Base-by-base conservation (phyloP, 2,329 filamentous ascomycete genomes). In the Fusarium avenaceum region DNA sequence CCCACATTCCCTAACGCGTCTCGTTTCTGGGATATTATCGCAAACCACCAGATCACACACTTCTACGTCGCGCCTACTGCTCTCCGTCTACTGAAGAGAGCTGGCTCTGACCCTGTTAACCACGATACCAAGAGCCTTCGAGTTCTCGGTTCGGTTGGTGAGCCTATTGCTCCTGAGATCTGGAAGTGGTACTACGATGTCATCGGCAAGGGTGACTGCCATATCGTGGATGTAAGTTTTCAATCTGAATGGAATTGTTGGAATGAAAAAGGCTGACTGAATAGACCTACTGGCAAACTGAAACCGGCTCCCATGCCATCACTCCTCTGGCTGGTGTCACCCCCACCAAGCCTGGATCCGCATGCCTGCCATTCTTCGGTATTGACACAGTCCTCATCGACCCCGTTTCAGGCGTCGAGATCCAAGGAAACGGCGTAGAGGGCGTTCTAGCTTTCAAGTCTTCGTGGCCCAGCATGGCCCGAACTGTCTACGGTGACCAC, bases 131-230 rank as follows among this genome's bases (percentile, higher is more conserved):
- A 91, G 79, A 87, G 91, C 72, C 86, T 97, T 59, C 87, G 94
- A 76, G 90, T 97, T 9, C 84, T 97, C 26, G 94, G 94, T 51
- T 96, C 94, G 10, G 94, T 97, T 48, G 94, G 94, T 68, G 94
- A 97, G 82, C 94, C 94, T 19, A 97, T 97, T 73, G 94, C 94
- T n/a, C 92, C 94, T 14, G 94, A 97, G 79, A 91, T 97, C 50
- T 97, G 94, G 94, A 97, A 97, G 81, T 97, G 94, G 94, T 97
- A 97, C 81, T 92, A 93, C 77, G 93, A 97, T 78, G 86, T 90
- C 67, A 93, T 97, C 49, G 94, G 94, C 75, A 95, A 93, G 85
- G 90, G 93, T 77, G 89, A 96, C 79, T 90, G 92, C 45, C 94
- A 97, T 75, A 86, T 97, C 78, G 90, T 97, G 48, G 94, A 97